These are phyloP conservation scores for Geotrichum histeridarum DNA, from an alignment of 1,139 yeast species.

Conservation along the genomic window DNA sequence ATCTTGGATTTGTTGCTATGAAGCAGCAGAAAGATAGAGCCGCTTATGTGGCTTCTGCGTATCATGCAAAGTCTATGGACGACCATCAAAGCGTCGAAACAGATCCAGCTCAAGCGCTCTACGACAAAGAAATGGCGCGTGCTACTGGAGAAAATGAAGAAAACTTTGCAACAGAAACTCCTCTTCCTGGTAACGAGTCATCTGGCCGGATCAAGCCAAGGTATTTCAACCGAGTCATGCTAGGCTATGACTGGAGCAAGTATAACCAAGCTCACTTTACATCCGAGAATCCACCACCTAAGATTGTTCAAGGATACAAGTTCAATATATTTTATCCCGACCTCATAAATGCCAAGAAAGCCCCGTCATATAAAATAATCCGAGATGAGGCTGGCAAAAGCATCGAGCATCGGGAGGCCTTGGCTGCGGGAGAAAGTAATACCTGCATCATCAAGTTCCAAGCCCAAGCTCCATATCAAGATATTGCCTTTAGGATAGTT, in stretches of 20 bases:
- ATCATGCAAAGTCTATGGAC: not conserved
- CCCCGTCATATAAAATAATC: slow-evolving; percentile 36
- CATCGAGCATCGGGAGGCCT: slow-evolving; percentile 17
- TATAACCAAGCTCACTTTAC: slow-evolving; percentile 38
- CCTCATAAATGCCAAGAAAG: slow-evolving; percentile 27
- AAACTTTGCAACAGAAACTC: slow-evolving; percentile 9
- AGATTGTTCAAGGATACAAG: slow-evolving; percentile 39
- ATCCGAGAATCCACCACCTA: slow-evolving; percentile 39
- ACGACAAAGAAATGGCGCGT: slow-evolving; percentile 11
- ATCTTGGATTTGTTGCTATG: slow-evolving; percentile 15
- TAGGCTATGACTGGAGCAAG: slow-evolving; percentile 39
- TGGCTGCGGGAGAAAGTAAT: slow-evolving; percentile 23
- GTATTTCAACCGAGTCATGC: slow-evolving; percentile 34
- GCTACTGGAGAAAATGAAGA: slow-evolving; percentile 17
- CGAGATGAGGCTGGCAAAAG: slow-evolving; percentile 22
- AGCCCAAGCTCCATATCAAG: slow-evolving; percentile 38
- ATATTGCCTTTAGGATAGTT: slow-evolving; percentile 37
- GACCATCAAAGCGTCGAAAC: not conserved
- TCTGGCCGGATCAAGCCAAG: slow-evolving; percentile 31
- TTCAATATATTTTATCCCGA: slow-evolving; percentile 39
- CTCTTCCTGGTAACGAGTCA: slow-evolving; percentile 24
- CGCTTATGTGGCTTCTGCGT: slow-evolving; percentile 9
- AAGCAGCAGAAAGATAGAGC: slow-evolving; percentile 13
- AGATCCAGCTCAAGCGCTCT: slow-evolving; percentile 8
- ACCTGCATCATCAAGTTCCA: slow-evolving; percentile 35